Evolutionary conservation across 208 protist species (phyloP), one percentile per base, ranked within the genome.

Genomic region (Wallacemonas sp.): DNA sequence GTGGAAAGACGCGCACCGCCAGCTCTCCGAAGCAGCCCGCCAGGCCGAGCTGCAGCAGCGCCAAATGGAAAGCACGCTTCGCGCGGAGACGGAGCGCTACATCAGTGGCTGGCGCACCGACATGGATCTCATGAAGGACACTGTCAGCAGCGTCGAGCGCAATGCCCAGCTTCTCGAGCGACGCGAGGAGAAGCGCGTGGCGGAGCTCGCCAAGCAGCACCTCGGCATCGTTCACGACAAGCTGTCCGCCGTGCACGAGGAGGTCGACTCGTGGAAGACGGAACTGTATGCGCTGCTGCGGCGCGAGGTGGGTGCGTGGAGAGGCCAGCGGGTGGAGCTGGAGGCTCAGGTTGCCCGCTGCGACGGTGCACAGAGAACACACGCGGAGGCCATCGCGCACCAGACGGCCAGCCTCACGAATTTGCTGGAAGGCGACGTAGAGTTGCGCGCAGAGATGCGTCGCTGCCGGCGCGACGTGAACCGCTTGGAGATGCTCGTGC

Each of bases 381-480:
- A 58, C 32, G 63, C 72, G 11, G 75, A 92, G 2, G 80, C 78
- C 34, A 60, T 65, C 4, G 46, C 58, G 16, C 65, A 49, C 21
- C 75, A 79, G 61, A 61, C 77, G 21, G 43, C 64, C 19, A 83
- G 86, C 38, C 24, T 90, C 44, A 72, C 57, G 21, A 38, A 36
- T 11, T 63, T 93, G 44, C 74, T 91, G 73, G 82, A 95, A 34
- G 83, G 83, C 16, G 61, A 63, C 14, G 71, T 87, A 0, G 54
- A 47, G 23, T 68, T 71, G 26, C 56, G 69, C 11, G 83, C 74
- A 41, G 84, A 92, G 46, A 47, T 88, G 39, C 89, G 87, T 0
- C 19, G 57, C n/a, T 90, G 81, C 29, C 75, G 80, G 26, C 70
- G 80, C 32, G 87, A 95, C 43, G 76, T 93, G 62, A 92, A 92